These are phyloP conservation scores for Phytophthora macrochlamydospora DNA, from an alignment of 352 stramenopile species.

Conservation along the genomic window DNA sequence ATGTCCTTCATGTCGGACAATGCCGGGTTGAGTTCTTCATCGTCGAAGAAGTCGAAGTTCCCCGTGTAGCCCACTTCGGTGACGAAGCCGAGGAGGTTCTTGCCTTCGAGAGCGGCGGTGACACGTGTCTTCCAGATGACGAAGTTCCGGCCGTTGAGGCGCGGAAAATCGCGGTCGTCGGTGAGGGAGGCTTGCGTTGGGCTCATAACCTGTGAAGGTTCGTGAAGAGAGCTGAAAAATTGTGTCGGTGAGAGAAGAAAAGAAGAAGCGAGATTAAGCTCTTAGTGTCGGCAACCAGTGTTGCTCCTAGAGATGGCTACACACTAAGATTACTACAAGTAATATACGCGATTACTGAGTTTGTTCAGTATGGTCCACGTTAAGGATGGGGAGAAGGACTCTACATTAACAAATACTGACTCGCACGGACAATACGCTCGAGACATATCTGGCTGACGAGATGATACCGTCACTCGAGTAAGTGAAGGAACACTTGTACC, in stretches of 20 bases:
- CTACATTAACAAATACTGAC: too few relatives aligned
- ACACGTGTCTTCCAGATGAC: slow-evolving; percentile 11
- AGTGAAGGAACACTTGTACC: too few relatives aligned
- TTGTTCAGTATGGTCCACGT: too few relatives aligned
- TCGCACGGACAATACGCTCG: too few relatives aligned
- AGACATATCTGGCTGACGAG: too few relatives aligned
- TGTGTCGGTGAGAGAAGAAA: background rate
- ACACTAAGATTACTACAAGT: too few relatives aligned
- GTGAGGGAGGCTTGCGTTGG: slow-evolving; percentile 9
- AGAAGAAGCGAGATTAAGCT: background rate
- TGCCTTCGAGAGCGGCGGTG: slow-evolving; percentile 16
- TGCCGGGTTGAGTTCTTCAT: slow-evolving; percentile 1
- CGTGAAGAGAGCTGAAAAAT: background rate
- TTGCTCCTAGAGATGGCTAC: too few relatives aligned
- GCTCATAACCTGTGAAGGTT: slow-evolving; percentile 5
- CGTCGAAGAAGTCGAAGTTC: slow-evolving; percentile 4
- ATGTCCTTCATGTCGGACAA: background rate
- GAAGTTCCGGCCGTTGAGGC: background rate
- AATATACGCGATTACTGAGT: too few relatives aligned
- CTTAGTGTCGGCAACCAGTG: too few relatives aligned
- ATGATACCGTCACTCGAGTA: too few relatives aligned
- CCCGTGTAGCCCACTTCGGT: slow-evolving; percentile 2
- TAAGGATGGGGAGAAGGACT: too few relatives aligned
- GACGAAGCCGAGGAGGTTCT: slow-evolving; percentile 21
- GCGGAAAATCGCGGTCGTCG: background rate